Evolutionary conservation across 208 protist species (phyloP).

Genomic region (Acanthamoeba healyi): DNA sequence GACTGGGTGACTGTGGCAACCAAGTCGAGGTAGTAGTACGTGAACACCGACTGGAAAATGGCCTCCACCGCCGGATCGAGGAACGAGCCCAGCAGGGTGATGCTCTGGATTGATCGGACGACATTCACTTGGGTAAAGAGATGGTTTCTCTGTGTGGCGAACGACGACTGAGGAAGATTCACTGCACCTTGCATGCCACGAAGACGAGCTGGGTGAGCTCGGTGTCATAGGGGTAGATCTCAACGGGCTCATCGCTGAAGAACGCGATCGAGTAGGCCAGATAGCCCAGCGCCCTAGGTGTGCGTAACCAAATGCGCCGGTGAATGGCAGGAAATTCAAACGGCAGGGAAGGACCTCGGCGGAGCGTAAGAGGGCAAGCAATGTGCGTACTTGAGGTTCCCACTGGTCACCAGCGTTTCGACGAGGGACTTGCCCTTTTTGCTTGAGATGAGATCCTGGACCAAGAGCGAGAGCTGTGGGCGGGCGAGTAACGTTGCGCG

Average conservation of each 20-base stretch:
- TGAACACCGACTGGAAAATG: slow-evolving; percentile 26
- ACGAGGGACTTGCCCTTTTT: neutral
- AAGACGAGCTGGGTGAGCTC: slow-evolving; percentile 34
- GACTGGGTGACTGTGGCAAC: neutral
- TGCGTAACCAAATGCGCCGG: no score
- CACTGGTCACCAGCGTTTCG: neutral
- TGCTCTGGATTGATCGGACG: neutral
- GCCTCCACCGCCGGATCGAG: slow-evolving; percentile 16
- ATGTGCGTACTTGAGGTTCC: neutral
- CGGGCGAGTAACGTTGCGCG: no score
- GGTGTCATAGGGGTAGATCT: slow-evolving; percentile 64
- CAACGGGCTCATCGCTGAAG: neutral
- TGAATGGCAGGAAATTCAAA: no score
- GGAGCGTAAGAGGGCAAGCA: neutral
- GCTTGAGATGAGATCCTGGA: slow-evolving; percentile 5
- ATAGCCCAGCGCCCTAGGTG: neutral
- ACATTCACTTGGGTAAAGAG: neutral
- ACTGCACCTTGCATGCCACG: slow-evolving; percentile 15
- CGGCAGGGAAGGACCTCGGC: no score
- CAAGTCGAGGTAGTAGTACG: slow-evolving; percentile 62
- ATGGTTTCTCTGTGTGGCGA: neutral
- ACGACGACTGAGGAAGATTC: neutral
- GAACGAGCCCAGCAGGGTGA: slow-evolving; percentile 29
- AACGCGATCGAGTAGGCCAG: slow-evolving; percentile 69
- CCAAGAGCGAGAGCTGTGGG: slow-evolving; percentile 59